Conservation (phyloP, 1,284 basidiomycete genomes). For the Pseudozyma sp. region DNA sequence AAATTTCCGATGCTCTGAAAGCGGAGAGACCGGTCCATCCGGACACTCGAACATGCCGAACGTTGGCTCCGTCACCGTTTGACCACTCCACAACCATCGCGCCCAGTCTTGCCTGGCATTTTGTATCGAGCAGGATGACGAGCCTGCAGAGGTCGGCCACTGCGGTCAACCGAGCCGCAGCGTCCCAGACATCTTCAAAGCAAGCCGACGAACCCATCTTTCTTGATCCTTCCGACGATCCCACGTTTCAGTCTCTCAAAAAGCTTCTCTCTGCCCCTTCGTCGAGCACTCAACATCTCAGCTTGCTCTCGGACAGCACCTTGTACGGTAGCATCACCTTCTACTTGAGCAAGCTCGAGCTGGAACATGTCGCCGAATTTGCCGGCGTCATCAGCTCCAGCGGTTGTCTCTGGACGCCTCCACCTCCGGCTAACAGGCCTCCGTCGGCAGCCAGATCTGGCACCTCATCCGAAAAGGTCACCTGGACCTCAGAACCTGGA, state of each 20-base stretch:
- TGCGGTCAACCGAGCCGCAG: background rate
- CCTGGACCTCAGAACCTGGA: conserved; percentile 39
- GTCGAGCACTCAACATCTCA: conserved; percentile 56
- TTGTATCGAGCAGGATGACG: conserved; percentile 13
- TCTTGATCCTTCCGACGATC: conserved; percentile 48
- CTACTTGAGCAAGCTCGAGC: conserved; percentile 58
- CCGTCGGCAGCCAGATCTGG: background rate
- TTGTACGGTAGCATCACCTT: conserved; percentile 63
- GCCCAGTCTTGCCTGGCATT: background rate
- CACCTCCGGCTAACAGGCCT: conserved; percentile 18
- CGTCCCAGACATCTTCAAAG: conserved; percentile 10
- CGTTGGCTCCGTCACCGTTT: background rate
- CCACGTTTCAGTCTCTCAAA: conserved; percentile 58
- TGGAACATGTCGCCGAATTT: conserved; percentile 55
- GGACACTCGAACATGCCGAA: conserved; percentile 2
- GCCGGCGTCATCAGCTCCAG: conserved; percentile 50
- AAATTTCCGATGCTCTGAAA: conserved; percentile 4
- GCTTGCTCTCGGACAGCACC: conserved; percentile 52
- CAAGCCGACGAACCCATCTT: conserved; percentile 32
- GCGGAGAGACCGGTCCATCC: conserved; percentile 1
- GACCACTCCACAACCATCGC: background rate
- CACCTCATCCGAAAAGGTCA: conserved; percentile 18
- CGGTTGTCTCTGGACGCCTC: conserved; percentile 58
- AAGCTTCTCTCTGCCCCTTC: conserved; percentile 59
- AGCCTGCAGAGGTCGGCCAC: conserved; percentile 11